phyloP scores from a whole-genome alignment of 441 rosid genomes.

The Pelargonium citronellum region DNA sequence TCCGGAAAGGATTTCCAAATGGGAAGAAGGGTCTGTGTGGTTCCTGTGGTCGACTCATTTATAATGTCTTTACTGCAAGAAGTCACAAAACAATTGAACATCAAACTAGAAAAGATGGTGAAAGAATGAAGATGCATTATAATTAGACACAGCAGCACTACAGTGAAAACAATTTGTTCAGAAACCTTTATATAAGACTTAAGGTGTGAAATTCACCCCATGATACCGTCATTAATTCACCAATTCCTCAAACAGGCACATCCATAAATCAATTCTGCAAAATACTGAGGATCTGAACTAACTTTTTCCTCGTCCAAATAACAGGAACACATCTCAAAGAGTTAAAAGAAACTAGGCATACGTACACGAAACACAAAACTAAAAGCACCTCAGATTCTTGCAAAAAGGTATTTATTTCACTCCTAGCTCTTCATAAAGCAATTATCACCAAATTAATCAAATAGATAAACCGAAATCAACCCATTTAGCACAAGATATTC shows the following conservation, averaged over 20 bases:
- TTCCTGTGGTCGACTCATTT: conserved; percentile 74
- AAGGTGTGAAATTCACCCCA: not conserved
- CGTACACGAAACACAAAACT: not conserved
- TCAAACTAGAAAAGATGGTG: not conserved
- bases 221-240: not conserved
- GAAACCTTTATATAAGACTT: not conserved
- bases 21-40: conserved; percentile 68
- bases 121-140: not conserved
- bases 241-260: not conserved
- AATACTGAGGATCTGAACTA: not conserved
- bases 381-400: not conserved
- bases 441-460: not conserved
- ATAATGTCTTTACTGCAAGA: conserved; percentile 33
- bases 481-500: not conserved
- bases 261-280: not conserved
- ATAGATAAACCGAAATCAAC: not conserved
- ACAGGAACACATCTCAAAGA: not conserved
- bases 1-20: conserved; percentile 78
- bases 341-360: not conserved
- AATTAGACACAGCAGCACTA: not conserved
- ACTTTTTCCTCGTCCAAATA: not conserved
- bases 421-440: not conserved
- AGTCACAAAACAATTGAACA: not conserved
- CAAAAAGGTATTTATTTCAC: not conserved
- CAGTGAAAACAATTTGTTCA: not conserved